Evolutionary conservation across 2,329 filamentous ascomycete species (phyloP).

Genomic region (Arthrobotrys entomopaga): DNA sequence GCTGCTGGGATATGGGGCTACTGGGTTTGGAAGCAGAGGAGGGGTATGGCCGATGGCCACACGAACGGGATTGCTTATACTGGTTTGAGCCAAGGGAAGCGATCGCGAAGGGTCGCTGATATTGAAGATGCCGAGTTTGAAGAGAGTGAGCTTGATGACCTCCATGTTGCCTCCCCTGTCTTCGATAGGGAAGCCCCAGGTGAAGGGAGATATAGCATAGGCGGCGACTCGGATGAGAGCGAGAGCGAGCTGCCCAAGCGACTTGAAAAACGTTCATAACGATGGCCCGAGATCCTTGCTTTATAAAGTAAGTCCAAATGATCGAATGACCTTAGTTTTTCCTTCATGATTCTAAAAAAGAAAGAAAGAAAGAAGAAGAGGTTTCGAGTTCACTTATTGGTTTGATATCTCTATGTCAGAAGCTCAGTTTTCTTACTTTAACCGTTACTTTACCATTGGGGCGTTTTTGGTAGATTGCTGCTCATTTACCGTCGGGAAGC

Average conservation of each 20-base stretch:
- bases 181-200: slow-evolving; percentile 60
- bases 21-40: slow-evolving; percentile 73
- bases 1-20: slow-evolving; percentile 79
- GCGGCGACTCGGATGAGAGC: slow-evolving; percentile 68
- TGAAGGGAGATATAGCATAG: slow-evolving; percentile 69
- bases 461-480: slow-evolving; percentile 30
- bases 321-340: too few relatives aligned
- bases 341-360: too few relatives aligned
- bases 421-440: too few relatives aligned
- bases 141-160: slow-evolving; percentile 72
- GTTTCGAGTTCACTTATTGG: not conserved
- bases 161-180: slow-evolving; percentile 67
- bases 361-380: too few relatives aligned
- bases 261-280: slow-evolving; percentile 31
- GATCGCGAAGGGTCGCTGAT: slow-evolving; percentile 65
- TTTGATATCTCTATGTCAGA: not conserved
- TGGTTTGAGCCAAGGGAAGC: slow-evolving; percentile 63
- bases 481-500: not conserved
- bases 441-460: slow-evolving; percentile 10
- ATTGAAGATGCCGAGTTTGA: slow-evolving; percentile 74
- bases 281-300: not conserved
- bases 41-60: slow-evolving; percentile 64
- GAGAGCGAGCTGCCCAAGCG: slow-evolving; percentile 32
- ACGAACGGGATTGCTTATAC: slow-evolving; percentile 58
- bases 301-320: not conserved